phyloP scores from a whole-genome alignment of 2,329 filamentous ascomycete genomes.

The Clonostachys chloroleuca region DNA sequence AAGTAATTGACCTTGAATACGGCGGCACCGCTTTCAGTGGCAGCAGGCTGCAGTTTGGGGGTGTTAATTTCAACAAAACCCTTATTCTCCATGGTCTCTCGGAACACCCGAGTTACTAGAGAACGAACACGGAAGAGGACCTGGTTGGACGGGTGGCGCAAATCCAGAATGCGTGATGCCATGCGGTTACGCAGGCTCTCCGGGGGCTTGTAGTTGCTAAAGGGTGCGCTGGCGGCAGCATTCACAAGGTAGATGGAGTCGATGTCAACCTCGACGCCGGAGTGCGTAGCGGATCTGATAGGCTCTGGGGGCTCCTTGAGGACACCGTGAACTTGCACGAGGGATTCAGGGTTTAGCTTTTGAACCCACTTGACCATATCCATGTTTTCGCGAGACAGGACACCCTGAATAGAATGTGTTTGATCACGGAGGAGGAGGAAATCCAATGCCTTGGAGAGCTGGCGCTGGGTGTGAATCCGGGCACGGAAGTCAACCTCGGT shows the following conservation, averaged over 20 bases:
- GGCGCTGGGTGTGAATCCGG: constrained; percentile 59
- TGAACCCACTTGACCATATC: constrained; percentile 87
- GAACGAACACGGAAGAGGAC: constrained; percentile 85
- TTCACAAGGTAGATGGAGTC: constrained; percentile 46
- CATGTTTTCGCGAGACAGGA: constrained; percentile 52
- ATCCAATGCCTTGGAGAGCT: constrained; percentile 76
- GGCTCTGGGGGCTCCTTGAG: constrained; percentile 70
- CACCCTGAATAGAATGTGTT: constrained; percentile 78
- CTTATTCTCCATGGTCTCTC: constrained; percentile 65
- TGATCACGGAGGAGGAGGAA: constrained; percentile 87
- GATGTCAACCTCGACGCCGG: constrained; percentile 72
- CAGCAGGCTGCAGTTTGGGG: constrained; percentile 84
- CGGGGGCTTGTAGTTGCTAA: constrained; percentile 57
- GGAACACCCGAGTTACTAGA: constrained; percentile 75
- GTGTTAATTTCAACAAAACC: constrained; percentile 93
- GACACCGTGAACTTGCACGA: constrained; percentile 72
- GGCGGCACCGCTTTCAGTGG: constrained; percentile 85
- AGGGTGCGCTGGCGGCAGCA: constrained; percentile 40
- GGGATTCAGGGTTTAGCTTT: constrained; percentile 71
- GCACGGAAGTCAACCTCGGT: constrained; percentile 35
- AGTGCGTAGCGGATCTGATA: constrained; percentile 71
- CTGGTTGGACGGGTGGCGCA: constrained; percentile 82
- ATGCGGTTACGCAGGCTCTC: constrained; percentile 66
- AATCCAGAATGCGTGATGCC: constrained; percentile 74
- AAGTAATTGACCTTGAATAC: constrained; percentile 95